Evolutionary conservation across 1,284 basidiomycete genomes (phyloP).

Genomic region (Anthracocystis walkeri): DNA sequence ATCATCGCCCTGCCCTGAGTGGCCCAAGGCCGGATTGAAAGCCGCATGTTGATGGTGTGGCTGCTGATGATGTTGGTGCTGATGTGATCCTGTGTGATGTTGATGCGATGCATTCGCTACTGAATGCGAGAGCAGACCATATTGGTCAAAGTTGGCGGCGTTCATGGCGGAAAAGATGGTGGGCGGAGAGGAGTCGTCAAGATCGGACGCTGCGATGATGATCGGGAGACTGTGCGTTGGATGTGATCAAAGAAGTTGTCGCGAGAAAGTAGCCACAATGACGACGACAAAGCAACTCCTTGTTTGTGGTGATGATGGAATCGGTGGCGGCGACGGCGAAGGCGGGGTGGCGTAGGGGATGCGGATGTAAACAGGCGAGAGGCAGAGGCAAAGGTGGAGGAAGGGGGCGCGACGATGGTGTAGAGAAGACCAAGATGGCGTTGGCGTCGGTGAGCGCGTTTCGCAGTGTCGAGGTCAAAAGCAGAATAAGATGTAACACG

Average conservation of each 20-base stretch:
- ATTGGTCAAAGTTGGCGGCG: conserved; percentile 52
- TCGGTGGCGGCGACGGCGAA: background rate
- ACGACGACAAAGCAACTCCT: background rate
- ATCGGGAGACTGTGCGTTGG: conserved; percentile 6
- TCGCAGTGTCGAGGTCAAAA: background rate
- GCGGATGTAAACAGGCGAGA: background rate
- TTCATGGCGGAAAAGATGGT: conserved; percentile 53
- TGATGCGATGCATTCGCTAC: conserved; percentile 47
- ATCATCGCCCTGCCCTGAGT: conserved; percentile 46
- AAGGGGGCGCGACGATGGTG: conserved; percentile 16
- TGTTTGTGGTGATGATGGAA: background rate
- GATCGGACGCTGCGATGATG: conserved; percentile 47
- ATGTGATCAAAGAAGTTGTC: background rate
- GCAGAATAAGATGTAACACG: conserved; percentile 12
- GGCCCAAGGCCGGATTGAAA: conserved; percentile 46
- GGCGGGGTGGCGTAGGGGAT: background rate
- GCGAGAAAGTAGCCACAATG: background rate
- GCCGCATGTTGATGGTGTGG: conserved; percentile 46
- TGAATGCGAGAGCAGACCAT: conserved; percentile 50
- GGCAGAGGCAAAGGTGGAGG: conserved; percentile 8
- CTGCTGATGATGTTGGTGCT: conserved; percentile 46
- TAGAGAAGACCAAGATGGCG: conserved; percentile 12
- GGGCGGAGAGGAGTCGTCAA: conserved; percentile 40
- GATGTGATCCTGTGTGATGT: conserved; percentile 49
- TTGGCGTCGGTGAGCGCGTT: conserved; percentile 29